phyloP scores from a whole-genome alignment of 2,329 filamentous ascomycete genomes.

The Penicillium hordei region DNA sequence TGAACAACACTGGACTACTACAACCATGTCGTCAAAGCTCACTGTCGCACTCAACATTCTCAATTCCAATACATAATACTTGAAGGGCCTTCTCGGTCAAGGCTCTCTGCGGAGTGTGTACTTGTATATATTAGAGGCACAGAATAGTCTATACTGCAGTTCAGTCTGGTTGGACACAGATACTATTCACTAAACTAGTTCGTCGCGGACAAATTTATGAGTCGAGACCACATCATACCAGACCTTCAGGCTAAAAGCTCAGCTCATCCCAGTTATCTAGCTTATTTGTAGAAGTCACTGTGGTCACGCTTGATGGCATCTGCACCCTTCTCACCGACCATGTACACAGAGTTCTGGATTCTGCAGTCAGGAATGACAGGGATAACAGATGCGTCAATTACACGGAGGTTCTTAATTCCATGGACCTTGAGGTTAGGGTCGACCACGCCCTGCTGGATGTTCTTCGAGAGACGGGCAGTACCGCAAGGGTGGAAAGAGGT shows the following conservation, averaged over 20 bases:
- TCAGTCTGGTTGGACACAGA: too few relatives aligned
- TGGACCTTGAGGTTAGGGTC: slow-evolving; percentile 54
- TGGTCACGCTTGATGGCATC: slow-evolving; percentile 8
- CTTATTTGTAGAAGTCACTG: background rate
- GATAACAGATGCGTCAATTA: slow-evolving; percentile 58
- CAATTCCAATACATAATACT: too few relatives aligned
- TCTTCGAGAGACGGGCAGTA: slow-evolving; percentile 54
- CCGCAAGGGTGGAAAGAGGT: slow-evolving; percentile 57
- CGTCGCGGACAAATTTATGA: too few relatives aligned
- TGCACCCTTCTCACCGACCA: slow-evolving; percentile 54
- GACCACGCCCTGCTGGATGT: slow-evolving; percentile 54
- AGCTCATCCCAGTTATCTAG: background rate
- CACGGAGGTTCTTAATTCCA: slow-evolving; percentile 54
- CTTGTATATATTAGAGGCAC: too few relatives aligned
- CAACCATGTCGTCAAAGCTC: too few relatives aligned
- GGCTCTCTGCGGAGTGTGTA: too few relatives aligned
- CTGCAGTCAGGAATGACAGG: slow-evolving; percentile 57
- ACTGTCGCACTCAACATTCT: too few relatives aligned
- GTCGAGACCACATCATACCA: background rate
- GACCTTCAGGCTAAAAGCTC: background rate
- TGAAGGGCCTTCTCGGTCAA: too few relatives aligned
- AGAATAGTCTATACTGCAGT: too few relatives aligned
- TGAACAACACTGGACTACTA: too few relatives aligned
- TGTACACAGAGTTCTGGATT: slow-evolving; percentile 62
- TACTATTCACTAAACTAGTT: too few relatives aligned